phyloP scores from a whole-genome alignment of 1,284 basidiomycete genomes.

The Pseudozyma hubeiensis region DNA sequence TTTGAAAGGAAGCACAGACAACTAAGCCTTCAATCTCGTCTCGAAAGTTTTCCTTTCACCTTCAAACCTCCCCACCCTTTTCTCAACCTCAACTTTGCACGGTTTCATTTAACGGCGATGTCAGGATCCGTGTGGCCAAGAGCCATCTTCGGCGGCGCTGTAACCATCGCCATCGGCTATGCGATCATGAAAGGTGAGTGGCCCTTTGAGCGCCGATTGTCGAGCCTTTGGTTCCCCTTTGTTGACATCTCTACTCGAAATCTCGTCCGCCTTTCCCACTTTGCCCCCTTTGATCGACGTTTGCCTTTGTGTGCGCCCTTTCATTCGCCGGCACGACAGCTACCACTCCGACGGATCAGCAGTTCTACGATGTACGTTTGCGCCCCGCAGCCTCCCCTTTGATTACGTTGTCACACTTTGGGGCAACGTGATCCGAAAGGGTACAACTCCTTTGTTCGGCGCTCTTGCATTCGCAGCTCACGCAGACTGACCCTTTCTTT shows the following conservation, averaged over 20 bases:
- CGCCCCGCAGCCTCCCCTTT: not conserved
- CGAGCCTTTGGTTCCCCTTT: not conserved
- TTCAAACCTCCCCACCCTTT: not conserved
- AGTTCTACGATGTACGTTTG: constrained; percentile 60
- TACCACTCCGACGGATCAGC: constrained; percentile 60
- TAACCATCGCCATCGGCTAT: constrained; percentile 49
- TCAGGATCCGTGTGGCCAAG: constrained; percentile 45
- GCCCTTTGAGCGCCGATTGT: not conserved
- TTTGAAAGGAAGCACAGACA: too few species aligned
- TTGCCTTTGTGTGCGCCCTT: not conserved
- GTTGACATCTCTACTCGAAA: not conserved
- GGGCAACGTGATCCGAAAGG: not conserved
- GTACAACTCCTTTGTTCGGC: not conserved
- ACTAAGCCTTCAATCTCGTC: too few species aligned
- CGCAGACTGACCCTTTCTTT: not conserved
- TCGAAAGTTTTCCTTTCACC: not conserved
- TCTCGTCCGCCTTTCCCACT: not conserved
- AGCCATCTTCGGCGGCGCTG: constrained; percentile 42
- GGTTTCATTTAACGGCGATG: constrained; percentile 10
- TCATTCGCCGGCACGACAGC: constrained; percentile 23
- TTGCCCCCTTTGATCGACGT: not conserved
- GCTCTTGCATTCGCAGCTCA: not conserved
- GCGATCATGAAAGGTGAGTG: constrained; percentile 61
- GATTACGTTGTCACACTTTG: not conserved
- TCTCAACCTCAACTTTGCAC: not conserved